Base-by-base conservation (phyloP, 108 stramenopile species). In the Craspedostauros australis region DNA sequence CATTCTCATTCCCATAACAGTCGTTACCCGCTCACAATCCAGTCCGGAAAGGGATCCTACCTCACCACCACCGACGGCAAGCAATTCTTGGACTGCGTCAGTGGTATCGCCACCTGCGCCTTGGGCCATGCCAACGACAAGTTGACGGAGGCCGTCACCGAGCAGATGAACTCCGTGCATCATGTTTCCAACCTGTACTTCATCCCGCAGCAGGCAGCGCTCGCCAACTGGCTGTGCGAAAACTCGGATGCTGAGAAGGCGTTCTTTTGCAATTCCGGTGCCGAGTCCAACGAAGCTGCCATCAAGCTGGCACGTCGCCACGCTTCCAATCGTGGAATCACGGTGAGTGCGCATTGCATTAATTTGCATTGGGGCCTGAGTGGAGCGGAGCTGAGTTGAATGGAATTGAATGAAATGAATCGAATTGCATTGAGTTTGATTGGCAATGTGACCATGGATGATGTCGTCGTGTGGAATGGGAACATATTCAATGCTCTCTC, bases 191-290 rank as follows among this genome's bases (percentile, higher is more conserved):
- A 99, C 61, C 72, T 97, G 57, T 97, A 97, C 70, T 94, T 89
- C 40, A 96, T 90, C 22, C 83, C 87, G 0, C 68, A 72, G 29
- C 93, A 95, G 71, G 96, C 82, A 5, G 68, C 77, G n/a, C 70
- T 99, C 36, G 98, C 95, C 9, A 57, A 80, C 20, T 95, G 95
- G 95, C 70, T 99, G 16, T 85, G 89, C 33, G 81, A 82, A 42
- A 95, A 89, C 46, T 82, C 86, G 5, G 75, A 69, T 55, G 86
- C 86, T 22, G 92, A 95, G 55, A 95, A 94, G 78, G 98, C 74
- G 26, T 99, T 99, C 75, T 99, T 98, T 70, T 99, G 96, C 73
- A 99, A 99, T 66, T 82, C 79, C 2, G 98, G 98, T 5, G 96
- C 93, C 5, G 98, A 99, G 66, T 91, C 94, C 48, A 96, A 96